Evolutionary conservation across 2,329 filamentous ascomycete genomes (phyloP), one percentile per base, ranked within the genome.

Genomic region (Chaetomium strumarium): DNA sequence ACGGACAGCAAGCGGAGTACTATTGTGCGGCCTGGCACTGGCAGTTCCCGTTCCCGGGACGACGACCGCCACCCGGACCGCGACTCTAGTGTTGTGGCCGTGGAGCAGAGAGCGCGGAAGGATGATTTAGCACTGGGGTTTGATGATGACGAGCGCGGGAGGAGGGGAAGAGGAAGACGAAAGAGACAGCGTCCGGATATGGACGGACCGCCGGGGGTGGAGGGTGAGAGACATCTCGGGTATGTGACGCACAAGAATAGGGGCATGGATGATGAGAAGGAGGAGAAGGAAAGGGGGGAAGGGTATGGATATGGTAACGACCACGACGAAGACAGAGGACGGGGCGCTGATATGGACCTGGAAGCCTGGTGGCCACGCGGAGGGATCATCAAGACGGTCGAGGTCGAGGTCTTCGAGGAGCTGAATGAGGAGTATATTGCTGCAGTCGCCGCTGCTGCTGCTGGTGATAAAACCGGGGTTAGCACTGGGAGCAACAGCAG

Each of bases 381-480:
- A n/a, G n/a, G 67, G 16, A 70, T 70, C 53, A 69, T 70, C 58
- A 70, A 70, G 61, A 69, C 68, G 2, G 68, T 70, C 20, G 67
- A 66, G 39, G 65, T 70, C 12, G 64, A 70, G 55, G 65, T 70
- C 2, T 56, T 65, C 5, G 63, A 69, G 53, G 68, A 70, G 58
- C 60, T 64, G 38, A 64, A 63, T 38, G 52, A 60, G 16, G 59
- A 66, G 20, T 29, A 64, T 13, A 54, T 60, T 10, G 54, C 55
- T 29, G 58, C 39, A 8, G 37, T 17, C 13, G 34, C 24, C n/a
- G 43, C 31, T 5, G 50, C 42, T 1, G 50, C 46, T 33, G 19
- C 5, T 17, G 17, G 17, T 33, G 30, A 9, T 8, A 37, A 19
- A 3, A 17, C 24, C 4, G 24, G 24, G 24, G 4, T 4, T 4